Evolutionary conservation across 2,329 filamentous ascomycete species (phyloP).

Genomic region (Xylaria hypoxylon): DNA sequence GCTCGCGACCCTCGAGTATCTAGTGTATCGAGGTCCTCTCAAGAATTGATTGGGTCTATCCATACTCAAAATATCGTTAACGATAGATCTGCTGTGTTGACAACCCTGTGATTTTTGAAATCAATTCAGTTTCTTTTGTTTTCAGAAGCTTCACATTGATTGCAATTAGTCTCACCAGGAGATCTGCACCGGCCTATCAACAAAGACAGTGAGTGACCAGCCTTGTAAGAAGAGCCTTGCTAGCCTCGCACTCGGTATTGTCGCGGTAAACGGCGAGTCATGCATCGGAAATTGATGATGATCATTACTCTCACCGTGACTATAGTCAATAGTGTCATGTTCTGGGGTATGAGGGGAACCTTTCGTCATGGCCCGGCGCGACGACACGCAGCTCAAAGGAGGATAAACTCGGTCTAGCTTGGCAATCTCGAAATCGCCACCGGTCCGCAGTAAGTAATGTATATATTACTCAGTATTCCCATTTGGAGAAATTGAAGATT

Average conservation of each 20-base stretch:
- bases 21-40: background rate
- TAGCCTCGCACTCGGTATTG: conserved; percentile 12
- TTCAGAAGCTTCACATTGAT: conserved; percentile 12
- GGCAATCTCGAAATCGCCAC: conserved; percentile 9
- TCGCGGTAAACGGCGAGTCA: conserved; percentile 3
- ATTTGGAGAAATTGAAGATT: conserved; percentile 32
- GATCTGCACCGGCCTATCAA: background rate
- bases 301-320: conserved; percentile 18
- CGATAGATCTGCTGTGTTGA: conserved; percentile 11
- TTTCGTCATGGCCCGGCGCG: conserved; percentile 11
- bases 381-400: conserved; percentile 1
- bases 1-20: conserved; percentile 12
- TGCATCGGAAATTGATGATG: conserved; percentile 35
- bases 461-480: too few relatives aligned
- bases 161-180: background rate
- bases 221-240: conserved; percentile 31
- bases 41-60: conserved; percentile 7
- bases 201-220: background rate
- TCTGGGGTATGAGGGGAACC: conserved; percentile 15
- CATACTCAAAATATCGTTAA: background rate
- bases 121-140: background rate
- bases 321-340: conserved; percentile 23
- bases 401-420: background rate
- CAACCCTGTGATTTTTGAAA: conserved; percentile 19
- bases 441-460: conserved; percentile 25